These are phyloP conservation scores for Nitzschia sp. DNA, from an alignment of 108 stramenopile genomes.

Conservation along the genomic window DNA sequence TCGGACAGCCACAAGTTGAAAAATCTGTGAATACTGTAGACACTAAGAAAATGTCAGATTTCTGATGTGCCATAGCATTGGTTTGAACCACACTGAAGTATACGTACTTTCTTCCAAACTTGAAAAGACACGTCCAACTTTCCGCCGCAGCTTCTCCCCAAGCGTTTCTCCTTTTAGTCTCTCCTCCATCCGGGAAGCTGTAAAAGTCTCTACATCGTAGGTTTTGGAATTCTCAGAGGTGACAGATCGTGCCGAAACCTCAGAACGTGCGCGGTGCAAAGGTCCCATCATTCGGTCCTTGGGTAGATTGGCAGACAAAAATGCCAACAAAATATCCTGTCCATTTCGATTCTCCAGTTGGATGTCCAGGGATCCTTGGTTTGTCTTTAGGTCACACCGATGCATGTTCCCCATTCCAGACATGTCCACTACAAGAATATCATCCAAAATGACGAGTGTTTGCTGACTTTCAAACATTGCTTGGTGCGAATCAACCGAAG, in stretches of 20 bases:
- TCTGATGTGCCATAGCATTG: neutral
- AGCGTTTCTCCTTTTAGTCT: constrained; percentile 34
- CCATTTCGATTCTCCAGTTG: constrained; percentile 33
- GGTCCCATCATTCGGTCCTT: constrained; percentile 14
- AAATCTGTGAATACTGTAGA: constrained; percentile 19
- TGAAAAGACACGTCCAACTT: constrained; percentile 28
- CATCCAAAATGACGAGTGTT: neutral
- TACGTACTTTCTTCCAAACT: constrained; percentile 39
- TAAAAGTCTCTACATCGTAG: constrained; percentile 40
- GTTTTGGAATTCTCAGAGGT: constrained; percentile 8
- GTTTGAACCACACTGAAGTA: neutral
- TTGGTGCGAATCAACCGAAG: too few species aligned
- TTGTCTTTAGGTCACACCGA: constrained; percentile 24
- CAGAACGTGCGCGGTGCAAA: constrained; percentile 15
- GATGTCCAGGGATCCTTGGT: constrained; percentile 30
- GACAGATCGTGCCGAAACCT: constrained; percentile 10
- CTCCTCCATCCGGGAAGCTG: constrained; percentile 30
- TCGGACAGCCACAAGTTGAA: constrained; percentile 11
- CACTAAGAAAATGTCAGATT: neutral
- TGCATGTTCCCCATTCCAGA: constrained; percentile 2
- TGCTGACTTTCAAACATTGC: too few species aligned
- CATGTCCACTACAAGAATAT: constrained; percentile 24
- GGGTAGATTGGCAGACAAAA: constrained; percentile 28
- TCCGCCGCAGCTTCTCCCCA: constrained; percentile 30
- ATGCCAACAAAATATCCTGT: constrained; percentile 30